Percentiles rank a stretch among this genome's conserved stretches.
phyloP scores from a whole-genome alignment of 2,329 filamentous ascomycete species.

The Cryphonectria carpinicola region DNA sequence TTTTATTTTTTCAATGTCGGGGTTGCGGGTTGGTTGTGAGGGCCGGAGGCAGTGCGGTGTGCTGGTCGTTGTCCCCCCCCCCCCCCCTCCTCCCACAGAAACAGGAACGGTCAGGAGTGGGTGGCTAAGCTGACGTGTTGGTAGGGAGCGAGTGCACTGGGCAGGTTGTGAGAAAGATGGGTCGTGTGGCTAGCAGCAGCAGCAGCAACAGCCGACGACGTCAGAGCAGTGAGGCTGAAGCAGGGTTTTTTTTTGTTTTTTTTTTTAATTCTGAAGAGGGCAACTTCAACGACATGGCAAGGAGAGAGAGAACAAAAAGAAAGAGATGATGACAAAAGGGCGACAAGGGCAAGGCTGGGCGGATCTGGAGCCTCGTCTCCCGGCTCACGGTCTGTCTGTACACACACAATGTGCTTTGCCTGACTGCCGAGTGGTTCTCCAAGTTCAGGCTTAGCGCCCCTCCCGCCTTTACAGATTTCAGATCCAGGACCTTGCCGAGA shows the following conservation, averaged over 20 bases:
- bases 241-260: background rate
- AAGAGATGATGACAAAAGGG: background rate
- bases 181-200: background rate
- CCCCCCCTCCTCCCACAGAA: background rate
- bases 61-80: background rate
- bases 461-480: background rate
- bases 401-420: background rate
- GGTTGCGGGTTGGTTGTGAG: background rate
- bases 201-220: background rate
- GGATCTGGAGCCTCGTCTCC: background rate
- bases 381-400: background rate
- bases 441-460: background rate
- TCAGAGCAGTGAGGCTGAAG: background rate
- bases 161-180: background rate
- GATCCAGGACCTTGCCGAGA: conserved; percentile 2
- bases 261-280: background rate
- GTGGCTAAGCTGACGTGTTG: background rate
- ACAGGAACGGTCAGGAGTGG: background rate
- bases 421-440: background rate
- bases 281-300: background rate
- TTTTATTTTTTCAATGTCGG: background rate
- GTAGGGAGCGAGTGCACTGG: background rate
- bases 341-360: background rate
- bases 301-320: background rate
- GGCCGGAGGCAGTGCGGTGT: background rate